A percentile compares a stretch with the other conserved stretches of the same genome.
These are phyloP conservation scores for Isoetes engelmannii DNA, from an alignment of 83 land plant species.

Conservation along the genomic window DNA sequence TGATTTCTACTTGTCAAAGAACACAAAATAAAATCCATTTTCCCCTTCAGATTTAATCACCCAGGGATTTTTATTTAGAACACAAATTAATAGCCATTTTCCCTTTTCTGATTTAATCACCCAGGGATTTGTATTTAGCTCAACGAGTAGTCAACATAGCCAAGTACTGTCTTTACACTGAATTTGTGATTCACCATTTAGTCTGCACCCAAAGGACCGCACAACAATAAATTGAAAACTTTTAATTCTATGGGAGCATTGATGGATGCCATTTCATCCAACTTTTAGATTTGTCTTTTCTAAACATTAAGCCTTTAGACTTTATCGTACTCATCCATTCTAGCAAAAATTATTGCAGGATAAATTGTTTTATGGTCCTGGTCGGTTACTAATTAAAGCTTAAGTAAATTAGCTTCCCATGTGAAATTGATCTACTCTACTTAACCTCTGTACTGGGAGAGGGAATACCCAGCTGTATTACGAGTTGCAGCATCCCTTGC, in stretches of 20 bases:
- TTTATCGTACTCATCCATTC: background rate
- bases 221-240: too few species aligned
- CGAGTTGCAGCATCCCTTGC: conserved; percentile 39
- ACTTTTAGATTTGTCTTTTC: background rate
- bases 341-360: background rate
- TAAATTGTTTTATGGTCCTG: background rate
- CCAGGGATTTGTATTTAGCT: background rate
- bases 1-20: background rate
- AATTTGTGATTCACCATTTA: too few species aligned
- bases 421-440: too few species aligned
- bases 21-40: background rate
- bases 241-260: background rate
- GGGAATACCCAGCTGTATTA: conserved; percentile 35
- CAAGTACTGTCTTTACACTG: too few species aligned
- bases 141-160: background rate
- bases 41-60: background rate
- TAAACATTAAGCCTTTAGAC: background rate
- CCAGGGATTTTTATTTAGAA: background rate
- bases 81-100: background rate
- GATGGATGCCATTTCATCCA: background rate
- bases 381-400: background rate
- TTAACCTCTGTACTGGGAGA: background rate
- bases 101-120: background rate
- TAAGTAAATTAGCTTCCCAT: too few species aligned
- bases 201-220: too few species aligned